phyloP scores from a whole-genome alignment of 148 eudicot species.

The Rhododendron williamsianum region DNA sequence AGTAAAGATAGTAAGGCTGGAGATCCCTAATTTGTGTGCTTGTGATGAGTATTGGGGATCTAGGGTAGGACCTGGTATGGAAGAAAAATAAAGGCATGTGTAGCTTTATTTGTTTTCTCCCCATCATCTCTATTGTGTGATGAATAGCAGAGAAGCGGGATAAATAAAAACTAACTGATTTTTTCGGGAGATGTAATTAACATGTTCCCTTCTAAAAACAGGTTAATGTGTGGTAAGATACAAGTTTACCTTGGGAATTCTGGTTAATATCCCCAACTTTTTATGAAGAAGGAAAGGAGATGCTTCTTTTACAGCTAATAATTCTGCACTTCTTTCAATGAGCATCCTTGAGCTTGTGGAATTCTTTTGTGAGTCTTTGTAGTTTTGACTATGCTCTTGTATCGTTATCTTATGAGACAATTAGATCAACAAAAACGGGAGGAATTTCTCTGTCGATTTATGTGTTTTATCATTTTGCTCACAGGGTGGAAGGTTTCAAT shows the following conservation, averaged over 20 bases:
- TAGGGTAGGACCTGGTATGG: not conserved
- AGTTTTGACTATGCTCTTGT: not conserved
- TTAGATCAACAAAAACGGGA: not conserved
- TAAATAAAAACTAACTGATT: not conserved
- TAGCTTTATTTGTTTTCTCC: not conserved
- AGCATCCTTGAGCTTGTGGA: not conserved
- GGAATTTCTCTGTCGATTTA: not conserved
- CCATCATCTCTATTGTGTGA: not conserved
- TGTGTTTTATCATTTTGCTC: constrained; percentile 8
- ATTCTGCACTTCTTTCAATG: not conserved
- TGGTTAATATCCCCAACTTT: not conserved
- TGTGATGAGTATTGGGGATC: not conserved
- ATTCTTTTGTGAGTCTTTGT: not conserved
- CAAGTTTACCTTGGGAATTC: not conserved
- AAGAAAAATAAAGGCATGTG: not conserved
- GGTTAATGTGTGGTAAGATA: not conserved
- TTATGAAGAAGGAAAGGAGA: not conserved
- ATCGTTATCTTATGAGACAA: not conserved
- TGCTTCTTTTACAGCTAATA: not conserved
- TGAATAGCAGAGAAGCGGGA: not conserved
- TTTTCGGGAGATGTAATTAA: not conserved
- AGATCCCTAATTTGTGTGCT: not conserved
- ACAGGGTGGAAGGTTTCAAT: constrained; percentile 53
- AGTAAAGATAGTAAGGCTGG: not conserved
- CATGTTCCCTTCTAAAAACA: not conserved